Percentiles rank a stretch among this genome's conserved stretches.
These are phyloP conservation scores for Volvox carteri DNA, from an alignment of 163 green algal genomes.

Conservation along the genomic window DNA sequence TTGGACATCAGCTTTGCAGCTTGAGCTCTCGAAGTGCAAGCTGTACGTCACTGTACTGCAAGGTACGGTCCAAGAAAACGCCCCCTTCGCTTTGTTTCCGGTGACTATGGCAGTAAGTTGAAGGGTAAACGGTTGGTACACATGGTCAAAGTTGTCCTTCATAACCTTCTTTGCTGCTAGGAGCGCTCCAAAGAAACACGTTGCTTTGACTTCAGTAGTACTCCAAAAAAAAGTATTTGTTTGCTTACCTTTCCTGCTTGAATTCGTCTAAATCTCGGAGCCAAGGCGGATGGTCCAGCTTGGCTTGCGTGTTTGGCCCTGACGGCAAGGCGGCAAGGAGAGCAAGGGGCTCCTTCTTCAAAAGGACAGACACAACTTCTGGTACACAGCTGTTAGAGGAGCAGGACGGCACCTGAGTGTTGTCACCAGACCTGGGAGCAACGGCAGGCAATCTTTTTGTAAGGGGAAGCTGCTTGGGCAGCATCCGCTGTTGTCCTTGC, in stretches of 20 bases:
- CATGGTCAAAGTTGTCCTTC: no score
- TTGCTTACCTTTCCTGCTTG: no score
- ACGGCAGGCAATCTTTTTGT: neutral
- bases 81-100: no score
- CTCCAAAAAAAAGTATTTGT: no score
- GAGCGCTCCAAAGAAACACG: no score
- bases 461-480: neutral
- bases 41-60: neutral
- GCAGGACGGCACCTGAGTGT: neutral
- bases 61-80: neutral
- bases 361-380: neutral
- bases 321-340: neutral
- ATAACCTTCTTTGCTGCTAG: no score
- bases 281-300: no score
- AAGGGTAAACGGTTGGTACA: no score
- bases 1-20: neutral
- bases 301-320: neutral
- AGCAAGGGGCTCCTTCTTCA: neutral
- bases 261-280: no score
- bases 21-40: neutral
- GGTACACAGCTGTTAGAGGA: neutral
- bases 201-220: no score
- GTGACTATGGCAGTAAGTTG: no score
- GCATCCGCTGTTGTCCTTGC: slow-evolving; percentile 2
- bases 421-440: neutral